Percentiles rank a stretch among this genome's conserved stretches.
These are phyloP conservation scores for Aspergillus uvarum DNA, from an alignment of 2,329 filamentous ascomycete genomes.

Conservation along the genomic window DNA sequence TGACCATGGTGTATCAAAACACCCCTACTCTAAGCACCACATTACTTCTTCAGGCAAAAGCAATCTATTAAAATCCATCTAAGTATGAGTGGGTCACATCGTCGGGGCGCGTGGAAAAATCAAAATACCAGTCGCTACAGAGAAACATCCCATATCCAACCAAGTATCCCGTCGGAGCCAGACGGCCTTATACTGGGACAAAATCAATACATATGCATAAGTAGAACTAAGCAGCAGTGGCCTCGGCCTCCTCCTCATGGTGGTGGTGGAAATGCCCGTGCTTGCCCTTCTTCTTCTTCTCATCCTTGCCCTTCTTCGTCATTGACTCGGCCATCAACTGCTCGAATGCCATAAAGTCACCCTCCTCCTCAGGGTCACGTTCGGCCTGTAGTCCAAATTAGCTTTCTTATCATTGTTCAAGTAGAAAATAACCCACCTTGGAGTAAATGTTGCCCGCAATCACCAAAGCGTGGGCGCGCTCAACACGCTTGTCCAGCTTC, in stretches of 20 bases:
- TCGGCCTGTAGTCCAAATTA: constrained; percentile 61
- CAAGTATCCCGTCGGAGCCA: constrained; percentile 1
- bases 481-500: constrained; percentile 77
- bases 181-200: background rate
- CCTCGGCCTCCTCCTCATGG: constrained; percentile 12
- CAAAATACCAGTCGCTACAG: constrained; percentile 3
- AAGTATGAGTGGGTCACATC: background rate
- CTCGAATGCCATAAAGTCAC: constrained; percentile 98
- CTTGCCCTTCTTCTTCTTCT: constrained; percentile 65
- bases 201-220: background rate
- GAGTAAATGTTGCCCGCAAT: constrained; percentile 86
- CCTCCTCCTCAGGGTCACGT: constrained; percentile 91
- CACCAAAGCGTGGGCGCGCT: constrained; percentile 85
- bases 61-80: background rate
- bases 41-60: background rate
- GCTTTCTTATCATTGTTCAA: constrained; percentile 6
- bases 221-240: constrained; percentile 9
- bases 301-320: constrained; percentile 83
- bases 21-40: too few relatives aligned
- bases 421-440: constrained; percentile 60
- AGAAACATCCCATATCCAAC: constrained; percentile 6
- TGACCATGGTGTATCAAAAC: too few relatives aligned
- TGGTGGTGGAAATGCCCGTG: constrained; percentile 23
- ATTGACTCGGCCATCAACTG: constrained; percentile 96
- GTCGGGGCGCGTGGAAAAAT: background rate